Conservation (phyloP, 495 filamentous ascomycete species). For the Neurospora sp. region DNA sequence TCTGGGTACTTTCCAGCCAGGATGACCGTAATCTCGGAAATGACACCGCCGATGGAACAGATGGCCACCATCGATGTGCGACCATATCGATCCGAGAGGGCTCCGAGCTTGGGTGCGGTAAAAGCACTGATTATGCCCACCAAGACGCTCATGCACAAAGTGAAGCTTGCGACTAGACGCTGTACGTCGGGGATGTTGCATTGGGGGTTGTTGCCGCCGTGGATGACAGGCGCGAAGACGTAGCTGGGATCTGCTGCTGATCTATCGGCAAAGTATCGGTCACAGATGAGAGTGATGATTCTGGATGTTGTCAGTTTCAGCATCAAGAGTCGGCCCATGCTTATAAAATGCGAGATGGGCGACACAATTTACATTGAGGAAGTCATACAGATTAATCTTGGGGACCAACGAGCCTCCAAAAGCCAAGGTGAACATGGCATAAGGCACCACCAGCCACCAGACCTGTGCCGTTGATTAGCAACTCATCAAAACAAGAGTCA, state of each 20-base stretch:
- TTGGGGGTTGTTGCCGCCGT: conserved; percentile 58
- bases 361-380: background rate
- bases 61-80: conserved; percentile 61
- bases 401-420: conserved; percentile 76
- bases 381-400: conserved; percentile 55
- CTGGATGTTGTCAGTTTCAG: conserved; percentile 17
- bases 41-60: conserved; percentile 54
- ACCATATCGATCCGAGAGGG: conserved; percentile 82
- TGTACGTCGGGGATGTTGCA: conserved; percentile 66
- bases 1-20: conserved; percentile 67
- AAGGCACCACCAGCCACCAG: conserved; percentile 73
- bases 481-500: background rate
- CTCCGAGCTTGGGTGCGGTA: conserved; percentile 70
- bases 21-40: conserved; percentile 65
- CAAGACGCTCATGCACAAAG: conserved; percentile 59
- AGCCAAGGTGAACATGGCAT: conserved; percentile 66
- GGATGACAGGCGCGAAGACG: conserved; percentile 51
- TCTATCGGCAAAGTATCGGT: conserved; percentile 61
- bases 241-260: conserved; percentile 45
- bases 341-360: background rate
- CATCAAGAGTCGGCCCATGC: background rate
- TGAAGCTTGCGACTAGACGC: conserved; percentile 63
- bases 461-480: conserved; percentile 40
- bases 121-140: conserved; percentile 64
- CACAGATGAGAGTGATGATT: conserved; percentile 71